A percentile compares a stretch with the other conserved stretches of the same genome.
These are phyloP conservation scores for Coemansia umbellata DNA, from an alignment of 192 early-diverging fungal genomes.

Conservation along the genomic window DNA sequence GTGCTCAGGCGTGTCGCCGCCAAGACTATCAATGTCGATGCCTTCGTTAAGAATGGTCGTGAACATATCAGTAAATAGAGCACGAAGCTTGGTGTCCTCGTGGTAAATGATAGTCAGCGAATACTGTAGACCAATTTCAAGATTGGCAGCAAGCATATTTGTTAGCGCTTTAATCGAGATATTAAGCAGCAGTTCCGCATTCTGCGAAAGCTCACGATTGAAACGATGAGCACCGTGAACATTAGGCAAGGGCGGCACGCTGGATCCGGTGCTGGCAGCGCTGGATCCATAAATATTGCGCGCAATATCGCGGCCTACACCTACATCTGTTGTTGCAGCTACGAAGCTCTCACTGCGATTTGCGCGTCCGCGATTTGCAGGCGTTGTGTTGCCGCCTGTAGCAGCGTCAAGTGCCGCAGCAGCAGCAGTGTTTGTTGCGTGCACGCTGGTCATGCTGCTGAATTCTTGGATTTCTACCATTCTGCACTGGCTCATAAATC, in stretches of 20 bases:
- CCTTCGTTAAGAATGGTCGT: slow-evolving; percentile 88
- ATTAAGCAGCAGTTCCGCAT: slow-evolving; percentile 45
- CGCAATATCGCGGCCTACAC: slow-evolving; percentile 50
- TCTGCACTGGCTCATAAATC: slow-evolving; percentile 54
- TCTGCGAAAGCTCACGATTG: slow-evolving; percentile 47
- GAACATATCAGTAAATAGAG: slow-evolving; percentile 89
- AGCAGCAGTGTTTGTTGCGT: slow-evolving; percentile 38
- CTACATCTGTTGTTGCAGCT: slow-evolving; percentile 34
- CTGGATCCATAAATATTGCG: slow-evolving; percentile 43
- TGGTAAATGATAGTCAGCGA: slow-evolving; percentile 88
- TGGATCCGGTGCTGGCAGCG: background rate
- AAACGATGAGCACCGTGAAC: slow-evolving; percentile 19
- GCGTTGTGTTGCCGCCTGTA: slow-evolving; percentile 1
- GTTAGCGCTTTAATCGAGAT: slow-evolving; percentile 76
- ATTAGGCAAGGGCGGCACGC: background rate
- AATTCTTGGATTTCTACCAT: slow-evolving; percentile 53
- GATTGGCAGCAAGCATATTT: slow-evolving; percentile 86
- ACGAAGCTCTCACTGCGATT: slow-evolving; percentile 50
- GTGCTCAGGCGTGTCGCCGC: slow-evolving; percentile 68
- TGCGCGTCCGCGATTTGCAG: slow-evolving; percentile 8
- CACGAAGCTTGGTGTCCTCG: slow-evolving; percentile 83
- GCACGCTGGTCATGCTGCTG: slow-evolving; percentile 51
- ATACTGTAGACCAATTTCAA: slow-evolving; percentile 88
- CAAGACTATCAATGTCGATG: slow-evolving; percentile 79
- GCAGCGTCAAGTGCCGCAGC: slow-evolving; percentile 3